Percentiles rank a stretch among this genome's conserved stretches.
Evolutionary conservation across 2,329 filamentous ascomycete genomes (phyloP).

Genomic region (Pseudogymnoascus sp.): DNA sequence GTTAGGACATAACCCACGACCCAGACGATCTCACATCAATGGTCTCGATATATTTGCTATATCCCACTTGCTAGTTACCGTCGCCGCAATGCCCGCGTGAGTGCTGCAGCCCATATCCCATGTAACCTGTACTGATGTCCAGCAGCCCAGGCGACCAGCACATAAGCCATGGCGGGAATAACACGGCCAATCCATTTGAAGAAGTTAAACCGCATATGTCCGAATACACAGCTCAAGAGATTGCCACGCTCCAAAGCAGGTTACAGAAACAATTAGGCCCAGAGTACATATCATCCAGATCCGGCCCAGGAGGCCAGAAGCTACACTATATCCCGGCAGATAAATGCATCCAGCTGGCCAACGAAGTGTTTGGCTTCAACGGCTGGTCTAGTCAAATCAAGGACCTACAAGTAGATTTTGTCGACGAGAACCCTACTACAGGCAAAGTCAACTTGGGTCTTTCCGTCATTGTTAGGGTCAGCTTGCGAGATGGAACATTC

Average conservation of each 20-base stretch:
- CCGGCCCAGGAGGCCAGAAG: conserved; percentile 74
- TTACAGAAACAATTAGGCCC: conserved; percentile 91
- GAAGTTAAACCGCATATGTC: conserved; percentile 60
- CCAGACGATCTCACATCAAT: neutral
- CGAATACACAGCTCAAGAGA: conserved; percentile 82
- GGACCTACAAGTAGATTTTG: conserved; percentile 90
- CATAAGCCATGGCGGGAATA: conserved; percentile 30
- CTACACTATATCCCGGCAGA: conserved; percentile 94
- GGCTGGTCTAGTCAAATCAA: conserved; percentile 96
- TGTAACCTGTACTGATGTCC: conserved; percentile 11
- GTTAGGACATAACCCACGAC: neutral
- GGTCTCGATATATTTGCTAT: conserved; percentile 4
- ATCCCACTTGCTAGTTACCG: neutral
- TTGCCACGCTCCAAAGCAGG: conserved; percentile 76
- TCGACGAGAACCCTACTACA: conserved; percentile 74
- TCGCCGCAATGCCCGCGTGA: conserved; percentile 14
- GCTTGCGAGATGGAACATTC: conserved; percentile 85
- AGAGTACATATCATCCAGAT: conserved; percentile 84
- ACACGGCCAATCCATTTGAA: conserved; percentile 71
- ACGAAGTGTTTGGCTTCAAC: conserved; percentile 94
- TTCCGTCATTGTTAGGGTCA: conserved; percentile 85
- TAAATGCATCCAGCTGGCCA: conserved; percentile 91
- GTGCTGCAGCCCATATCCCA: neutral
- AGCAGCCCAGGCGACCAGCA: conserved; percentile 63
- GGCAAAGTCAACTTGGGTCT: conserved; percentile 77